phyloP scores from a whole-genome alignment of 495 filamentous ascomycete species.

The Penicillium atrosanguineum region DNA sequence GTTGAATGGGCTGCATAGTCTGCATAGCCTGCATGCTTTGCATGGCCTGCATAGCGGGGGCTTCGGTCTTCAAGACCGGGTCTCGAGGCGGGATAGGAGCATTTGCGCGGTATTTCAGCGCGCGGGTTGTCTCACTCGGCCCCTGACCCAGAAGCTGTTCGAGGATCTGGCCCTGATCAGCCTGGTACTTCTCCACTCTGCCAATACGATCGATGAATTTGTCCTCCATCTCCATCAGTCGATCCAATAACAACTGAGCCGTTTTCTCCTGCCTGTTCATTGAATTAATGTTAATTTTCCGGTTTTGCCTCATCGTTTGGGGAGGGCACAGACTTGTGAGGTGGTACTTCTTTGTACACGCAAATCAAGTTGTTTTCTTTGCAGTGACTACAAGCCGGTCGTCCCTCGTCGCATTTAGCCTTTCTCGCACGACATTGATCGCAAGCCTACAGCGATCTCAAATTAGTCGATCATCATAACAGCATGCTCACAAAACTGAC shows the following conservation, averaged over 20 bases:
- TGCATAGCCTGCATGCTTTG: background rate
- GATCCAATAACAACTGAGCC: constrained; percentile 36
- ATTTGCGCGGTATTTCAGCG: background rate
- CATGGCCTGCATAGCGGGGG: background rate
- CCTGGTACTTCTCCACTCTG: constrained; percentile 11
- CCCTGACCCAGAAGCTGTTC: background rate
- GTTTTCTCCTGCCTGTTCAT: constrained; percentile 40
- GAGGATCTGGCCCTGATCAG: constrained; percentile 1
- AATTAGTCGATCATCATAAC: background rate
- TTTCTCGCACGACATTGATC: constrained; percentile 61
- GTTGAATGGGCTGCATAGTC: background rate
- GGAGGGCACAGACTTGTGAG: constrained; percentile 49
- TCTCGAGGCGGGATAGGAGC: constrained; percentile 1
- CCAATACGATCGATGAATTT: constrained; percentile 12
- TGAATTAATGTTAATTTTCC: constrained; percentile 8
- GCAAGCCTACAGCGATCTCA: constrained; percentile 45
- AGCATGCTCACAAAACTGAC: constrained; percentile 18
- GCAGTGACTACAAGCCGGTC: constrained; percentile 58
- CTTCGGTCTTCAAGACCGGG: constrained; percentile 18
- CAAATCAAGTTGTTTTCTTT: constrained; percentile 54
- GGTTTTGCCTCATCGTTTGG: background rate
- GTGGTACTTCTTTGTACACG: constrained; percentile 59
- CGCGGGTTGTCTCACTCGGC: background rate
- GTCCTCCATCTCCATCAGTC: constrained; percentile 31
- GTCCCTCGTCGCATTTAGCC: constrained; percentile 63